Percentiles rank a stretch among this genome's conserved stretches.
phyloP scores from a whole-genome alignment of 2,329 filamentous ascomycete genomes.

The Lecanicillium sp. region DNA sequence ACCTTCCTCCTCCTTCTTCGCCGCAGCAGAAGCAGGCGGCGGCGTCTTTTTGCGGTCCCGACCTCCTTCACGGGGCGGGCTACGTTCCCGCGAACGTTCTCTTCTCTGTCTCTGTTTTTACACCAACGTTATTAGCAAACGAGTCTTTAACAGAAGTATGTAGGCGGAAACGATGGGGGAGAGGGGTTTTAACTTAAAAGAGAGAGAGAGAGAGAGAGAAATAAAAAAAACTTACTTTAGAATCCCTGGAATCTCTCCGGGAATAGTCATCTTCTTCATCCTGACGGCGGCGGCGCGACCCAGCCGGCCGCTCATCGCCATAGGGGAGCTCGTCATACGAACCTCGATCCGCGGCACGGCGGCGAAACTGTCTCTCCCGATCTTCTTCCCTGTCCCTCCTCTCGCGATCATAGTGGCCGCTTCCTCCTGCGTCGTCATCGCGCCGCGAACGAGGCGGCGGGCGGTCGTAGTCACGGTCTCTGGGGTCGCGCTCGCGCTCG shows the following conservation, averaged over 20 bases:
- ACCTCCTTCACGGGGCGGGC: constrained; percentile 47
- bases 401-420: constrained; percentile 77
- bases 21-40: constrained; percentile 21
- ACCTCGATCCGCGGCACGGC: constrained; percentile 67
- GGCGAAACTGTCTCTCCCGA: constrained; percentile 78
- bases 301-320: constrained; percentile 61
- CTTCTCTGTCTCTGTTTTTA: constrained; percentile 45
- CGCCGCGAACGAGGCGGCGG: constrained; percentile 43
- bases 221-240: constrained; percentile 45
- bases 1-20: constrained; percentile 34
- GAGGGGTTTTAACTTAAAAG: background rate
- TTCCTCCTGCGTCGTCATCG: constrained; percentile 53
- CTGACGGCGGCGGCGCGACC: constrained; percentile 65
- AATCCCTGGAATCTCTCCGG: constrained; percentile 55
- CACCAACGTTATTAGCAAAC: constrained; percentile 19
- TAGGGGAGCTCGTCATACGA: constrained; percentile 87
- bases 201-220: constrained; percentile 2
- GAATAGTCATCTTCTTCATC: constrained; percentile 68
- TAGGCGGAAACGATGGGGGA: background rate
- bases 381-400: constrained; percentile 83
- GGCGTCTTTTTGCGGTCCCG: constrained; percentile 45
- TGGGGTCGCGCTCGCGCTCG: constrained; percentile 33
- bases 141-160: no score
- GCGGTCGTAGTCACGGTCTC: constrained; percentile 36
- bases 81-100: constrained; percentile 52